These are phyloP conservation scores for Stenogyne calaminthoides DNA, from an alignment of 305 asterid genomes.

Conservation along the genomic window DNA sequence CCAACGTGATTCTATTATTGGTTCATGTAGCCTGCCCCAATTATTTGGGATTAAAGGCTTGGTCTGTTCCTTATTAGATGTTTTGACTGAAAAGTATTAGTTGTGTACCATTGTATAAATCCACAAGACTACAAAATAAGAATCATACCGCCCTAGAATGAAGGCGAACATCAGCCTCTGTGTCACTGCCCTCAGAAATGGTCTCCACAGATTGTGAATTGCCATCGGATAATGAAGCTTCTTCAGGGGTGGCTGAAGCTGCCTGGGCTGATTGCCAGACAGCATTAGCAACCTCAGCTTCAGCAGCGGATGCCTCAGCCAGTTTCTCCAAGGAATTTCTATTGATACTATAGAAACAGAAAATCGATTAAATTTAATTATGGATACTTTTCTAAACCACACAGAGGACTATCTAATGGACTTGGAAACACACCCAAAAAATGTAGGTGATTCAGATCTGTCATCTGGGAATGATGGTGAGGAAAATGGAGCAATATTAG, in stretches of 20 bases:
- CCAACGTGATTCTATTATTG: too few species aligned
- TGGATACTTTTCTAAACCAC: conserved; percentile 9
- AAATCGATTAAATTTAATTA: conserved; percentile 21
- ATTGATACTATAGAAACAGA: conserved; percentile 58
- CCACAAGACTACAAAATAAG: conserved; percentile 9
- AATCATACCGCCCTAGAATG: conserved; percentile 93
- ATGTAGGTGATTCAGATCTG: conserved; percentile 56
- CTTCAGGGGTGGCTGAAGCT: conserved; percentile 69
- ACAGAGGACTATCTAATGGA: conserved; percentile 23
- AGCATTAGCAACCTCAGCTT: conserved; percentile 95
- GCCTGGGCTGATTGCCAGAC: conserved; percentile 96
- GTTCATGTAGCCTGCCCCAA: too few species aligned
- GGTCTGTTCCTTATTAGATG: too few species aligned
- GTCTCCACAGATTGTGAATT: conserved; percentile 74
- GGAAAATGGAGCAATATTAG: conserved; percentile 44
- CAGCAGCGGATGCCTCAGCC: conserved; percentile 97
- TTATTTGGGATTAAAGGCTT: too few species aligned
- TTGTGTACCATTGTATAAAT: background rate
- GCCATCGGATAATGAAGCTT: conserved; percentile 68
- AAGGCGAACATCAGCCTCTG: conserved; percentile 90
- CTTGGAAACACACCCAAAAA: conserved; percentile 46
- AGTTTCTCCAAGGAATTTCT: conserved; percentile 79
- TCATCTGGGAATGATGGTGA: conserved; percentile 50
- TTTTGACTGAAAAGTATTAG: too few species aligned
- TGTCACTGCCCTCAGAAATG: conserved; percentile 79